Conservation (phyloP, 2,329 filamentous ascomycete species). For the Ophiostoma fasciatum region DNA sequence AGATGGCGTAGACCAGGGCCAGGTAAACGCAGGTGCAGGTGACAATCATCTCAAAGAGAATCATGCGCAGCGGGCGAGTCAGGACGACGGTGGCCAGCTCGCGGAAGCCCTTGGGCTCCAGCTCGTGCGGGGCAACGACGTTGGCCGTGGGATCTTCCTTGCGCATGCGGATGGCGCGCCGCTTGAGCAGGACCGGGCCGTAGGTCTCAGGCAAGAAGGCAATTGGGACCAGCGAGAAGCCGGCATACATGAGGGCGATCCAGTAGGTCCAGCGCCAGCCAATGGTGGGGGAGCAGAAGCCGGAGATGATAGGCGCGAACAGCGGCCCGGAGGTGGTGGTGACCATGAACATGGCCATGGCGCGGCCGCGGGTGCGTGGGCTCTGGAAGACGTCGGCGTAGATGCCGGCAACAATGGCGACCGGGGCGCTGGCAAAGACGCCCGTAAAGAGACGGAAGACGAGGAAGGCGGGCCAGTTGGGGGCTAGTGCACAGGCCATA, state of each 20-base stretch:
- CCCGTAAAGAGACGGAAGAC: conserved; percentile 38
- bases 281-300: conserved; percentile 41
- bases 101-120: conserved; percentile 40
- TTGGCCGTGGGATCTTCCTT: conserved; percentile 31
- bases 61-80: conserved; percentile 58
- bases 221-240: conserved; percentile 41
- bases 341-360: conserved; percentile 44
- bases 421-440: conserved; percentile 40
- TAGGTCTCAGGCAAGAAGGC: conserved; percentile 53
- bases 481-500: conserved; percentile 40
- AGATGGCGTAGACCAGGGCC: conserved; percentile 51
- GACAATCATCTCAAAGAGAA: conserved; percentile 58
- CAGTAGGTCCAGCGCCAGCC: conserved; percentile 60
- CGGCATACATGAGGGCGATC: conserved; percentile 55
- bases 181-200: conserved; percentile 40
- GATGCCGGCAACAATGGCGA: conserved; percentile 47
- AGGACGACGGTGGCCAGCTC: conserved; percentile 56
- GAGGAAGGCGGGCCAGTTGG: conserved; percentile 36
- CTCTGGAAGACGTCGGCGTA: conserved; percentile 52
- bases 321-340: conserved; percentile 51
- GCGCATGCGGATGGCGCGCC: conserved; percentile 41
- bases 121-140: conserved; percentile 45
- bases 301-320: conserved; percentile 49
- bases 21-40: conserved; percentile 55
- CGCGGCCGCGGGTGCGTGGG: conserved; percentile 38